Conservation (phyloP, 768 basidiomycete species). For the Collybia nuda region DNA sequence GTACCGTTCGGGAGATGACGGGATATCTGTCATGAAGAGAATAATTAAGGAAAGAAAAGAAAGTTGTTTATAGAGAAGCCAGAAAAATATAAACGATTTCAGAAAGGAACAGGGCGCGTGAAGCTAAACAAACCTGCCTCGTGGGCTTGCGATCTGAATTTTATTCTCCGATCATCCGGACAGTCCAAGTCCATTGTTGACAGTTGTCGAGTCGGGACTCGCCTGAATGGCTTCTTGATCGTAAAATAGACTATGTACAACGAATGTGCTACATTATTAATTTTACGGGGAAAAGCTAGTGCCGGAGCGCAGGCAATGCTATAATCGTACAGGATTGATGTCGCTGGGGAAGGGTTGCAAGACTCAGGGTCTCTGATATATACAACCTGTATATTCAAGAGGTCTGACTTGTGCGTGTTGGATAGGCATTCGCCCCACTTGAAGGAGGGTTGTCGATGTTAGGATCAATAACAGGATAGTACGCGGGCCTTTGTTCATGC, state of each 20-base stretch:
- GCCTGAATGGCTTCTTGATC: neutral
- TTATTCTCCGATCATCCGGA: too few species aligned
- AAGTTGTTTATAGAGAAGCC: slow-evolving; percentile 8
- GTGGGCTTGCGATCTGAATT: too few species aligned
- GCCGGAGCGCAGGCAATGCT: too few species aligned
- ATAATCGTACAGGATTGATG: too few species aligned
- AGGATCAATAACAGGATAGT: slow-evolving; percentile 42
- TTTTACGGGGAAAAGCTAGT: neutral
- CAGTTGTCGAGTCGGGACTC: too few species aligned
- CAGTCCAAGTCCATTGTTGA: neutral
- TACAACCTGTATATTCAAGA: neutral
- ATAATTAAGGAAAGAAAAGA: slow-evolving; percentile 12
- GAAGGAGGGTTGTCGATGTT: slow-evolving; percentile 19
- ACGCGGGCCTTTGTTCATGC: slow-evolving; percentile 15
- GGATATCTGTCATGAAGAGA: slow-evolving; percentile 10
- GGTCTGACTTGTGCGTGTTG: neutral
- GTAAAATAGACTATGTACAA: neutral
- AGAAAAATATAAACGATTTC: neutral
- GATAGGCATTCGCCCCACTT: slow-evolving; percentile 3
- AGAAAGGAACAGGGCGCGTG: neutral
- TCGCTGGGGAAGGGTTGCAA: too few species aligned
- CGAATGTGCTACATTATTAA: neutral
- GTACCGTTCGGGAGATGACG: slow-evolving; percentile 17
- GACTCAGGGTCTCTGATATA: neutral
- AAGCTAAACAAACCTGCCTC: too few species aligned